phyloP scores from a whole-genome alignment of 768 basidiomycete species.

The Amanita brunnescens region DNA sequence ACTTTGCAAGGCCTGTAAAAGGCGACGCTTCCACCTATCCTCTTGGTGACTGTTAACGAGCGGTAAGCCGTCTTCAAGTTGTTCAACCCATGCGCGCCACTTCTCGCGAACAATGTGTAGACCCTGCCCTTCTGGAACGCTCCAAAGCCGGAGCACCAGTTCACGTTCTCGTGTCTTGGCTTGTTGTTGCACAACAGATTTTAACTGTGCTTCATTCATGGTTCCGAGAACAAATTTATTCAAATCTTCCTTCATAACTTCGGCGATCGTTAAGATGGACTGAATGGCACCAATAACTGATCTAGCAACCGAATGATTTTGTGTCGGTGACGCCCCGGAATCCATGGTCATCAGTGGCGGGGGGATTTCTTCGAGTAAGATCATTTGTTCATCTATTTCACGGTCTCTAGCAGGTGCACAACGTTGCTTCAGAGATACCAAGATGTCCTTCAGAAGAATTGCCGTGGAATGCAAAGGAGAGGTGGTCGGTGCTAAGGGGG shows the following conservation, averaged over 20 bases:
- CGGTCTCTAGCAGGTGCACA: conserved; percentile 62
- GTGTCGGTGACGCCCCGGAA: neutral
- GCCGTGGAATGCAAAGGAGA: conserved; percentile 54
- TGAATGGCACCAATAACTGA: conserved; percentile 40
- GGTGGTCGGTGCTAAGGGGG: conserved; percentile 58
- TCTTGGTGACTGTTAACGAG: conserved; percentile 6
- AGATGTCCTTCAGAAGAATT: conserved; percentile 44
- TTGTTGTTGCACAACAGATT: conserved; percentile 37
- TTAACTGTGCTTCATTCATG: conserved; percentile 58
- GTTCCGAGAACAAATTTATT: conserved; percentile 54
- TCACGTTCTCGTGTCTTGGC: conserved; percentile 48
- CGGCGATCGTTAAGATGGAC: conserved; percentile 41
- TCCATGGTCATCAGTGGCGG: neutral
- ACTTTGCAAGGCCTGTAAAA: conserved; percentile 35
- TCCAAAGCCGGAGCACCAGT: conserved; percentile 45
- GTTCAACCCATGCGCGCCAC: conserved; percentile 27
- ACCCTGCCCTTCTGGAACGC: conserved; percentile 17
- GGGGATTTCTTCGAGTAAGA: conserved; percentile 17
- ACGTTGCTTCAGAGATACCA: conserved; percentile 43
- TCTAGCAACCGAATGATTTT: conserved; percentile 27
- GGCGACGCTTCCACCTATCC: conserved; percentile 37
- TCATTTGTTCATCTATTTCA: conserved; percentile 37
- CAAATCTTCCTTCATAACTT: conserved; percentile 63
- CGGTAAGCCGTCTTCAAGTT: conserved; percentile 1
- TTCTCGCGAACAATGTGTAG: conserved; percentile 20